phyloP scores from a whole-genome alignment of 306 rosid genomes.

The Parietaria judaica region DNA sequence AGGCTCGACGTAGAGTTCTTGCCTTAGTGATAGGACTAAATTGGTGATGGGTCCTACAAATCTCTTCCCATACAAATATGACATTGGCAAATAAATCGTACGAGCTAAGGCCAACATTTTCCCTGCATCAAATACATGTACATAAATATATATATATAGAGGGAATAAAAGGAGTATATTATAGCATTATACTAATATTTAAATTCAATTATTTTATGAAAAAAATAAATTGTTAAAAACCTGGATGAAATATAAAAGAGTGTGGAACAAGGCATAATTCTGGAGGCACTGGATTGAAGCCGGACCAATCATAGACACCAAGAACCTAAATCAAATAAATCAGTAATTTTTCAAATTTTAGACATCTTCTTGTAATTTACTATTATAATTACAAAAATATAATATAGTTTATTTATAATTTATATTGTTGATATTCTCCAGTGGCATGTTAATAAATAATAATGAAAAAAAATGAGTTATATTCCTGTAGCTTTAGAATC shows the following conservation, averaged over 20 bases:
- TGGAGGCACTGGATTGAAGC: slow-evolving; percentile 13
- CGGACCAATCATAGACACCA: slow-evolving; percentile 11
- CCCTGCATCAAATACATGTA: background rate
- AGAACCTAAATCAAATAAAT: background rate
- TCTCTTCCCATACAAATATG: slow-evolving; percentile 3
- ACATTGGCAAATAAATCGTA: background rate
- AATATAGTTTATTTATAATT: background rate
- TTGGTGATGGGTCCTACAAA: slow-evolving; percentile 8
- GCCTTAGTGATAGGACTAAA: slow-evolving; percentile 4
- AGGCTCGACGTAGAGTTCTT: slow-evolving; percentile 2
- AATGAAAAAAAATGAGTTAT: too few relatives aligned
- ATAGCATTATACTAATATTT: too few relatives aligned
- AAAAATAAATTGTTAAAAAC: background rate
- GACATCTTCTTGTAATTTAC: background rate
- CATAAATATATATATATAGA: background rate
- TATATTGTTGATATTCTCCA: too few relatives aligned
- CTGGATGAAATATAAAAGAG: slow-evolving; percentile 1
- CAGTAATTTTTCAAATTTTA: background rate
- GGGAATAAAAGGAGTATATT: too few relatives aligned
- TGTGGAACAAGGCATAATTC: background rate
- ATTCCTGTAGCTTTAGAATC: too few relatives aligned
- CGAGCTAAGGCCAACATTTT: slow-evolving; percentile 3
- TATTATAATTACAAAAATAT: background rate
- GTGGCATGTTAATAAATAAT: too few relatives aligned
- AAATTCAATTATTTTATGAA: too few relatives aligned